Base-by-base conservation (phyloP, 345 rosid species). In the Raphanus sativus region DNA sequence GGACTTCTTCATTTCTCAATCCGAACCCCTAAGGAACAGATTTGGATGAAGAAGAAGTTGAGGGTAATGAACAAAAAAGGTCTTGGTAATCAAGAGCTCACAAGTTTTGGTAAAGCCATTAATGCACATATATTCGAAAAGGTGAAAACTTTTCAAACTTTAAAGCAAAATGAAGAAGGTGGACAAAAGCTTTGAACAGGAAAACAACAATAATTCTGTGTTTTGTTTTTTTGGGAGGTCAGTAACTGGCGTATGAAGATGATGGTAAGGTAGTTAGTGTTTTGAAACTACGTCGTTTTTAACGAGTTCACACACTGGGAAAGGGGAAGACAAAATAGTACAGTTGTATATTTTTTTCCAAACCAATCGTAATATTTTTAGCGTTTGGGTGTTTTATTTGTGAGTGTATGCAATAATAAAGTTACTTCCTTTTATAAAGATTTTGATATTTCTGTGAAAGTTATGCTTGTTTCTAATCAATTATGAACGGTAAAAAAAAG, bases 1-100 rank as follows among this genome's bases (percentile, higher is more conserved):
- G 5, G 69, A 11, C 64, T 71, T 80, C 83, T 80, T 80, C 83
- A 80, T 34, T 67, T 36, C 28, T 79, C 52, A 2, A 71, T 2
- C 13, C 50, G 66, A 78, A 71, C 36, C 45, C n/a, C 3, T 45
- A 15, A 38, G 26, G 9, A 69, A 25, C 21, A 21, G 21, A 21
- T 21, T 21, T 21, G 21, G 21, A 21, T 21, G 71, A n/a, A n/a
- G n/a, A n/a, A n/a, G n/a, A n/a, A n/a, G n/a, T n/a, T n/a, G n/a
- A n/a, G n/a, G n/a, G n/a, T n/a, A n/a, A n/a, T n/a, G n/a, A n/a
- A n/a, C n/a, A n/a, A n/a, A n/a, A n/a, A n/a, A n/a, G n/a, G n/a
- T n/a, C n/a, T n/a, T 21, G 21, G 21, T 21, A 21, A 21, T 34
- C 38, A 34, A 68, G 9, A 17, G 28, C 38, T 34, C 38, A 34